Percentiles rank a stretch among this genome's conserved stretches.
Evolutionary conservation across 2,329 filamentous ascomycete species (phyloP).

Genomic region (Phyllosticta citriasiana): DNA sequence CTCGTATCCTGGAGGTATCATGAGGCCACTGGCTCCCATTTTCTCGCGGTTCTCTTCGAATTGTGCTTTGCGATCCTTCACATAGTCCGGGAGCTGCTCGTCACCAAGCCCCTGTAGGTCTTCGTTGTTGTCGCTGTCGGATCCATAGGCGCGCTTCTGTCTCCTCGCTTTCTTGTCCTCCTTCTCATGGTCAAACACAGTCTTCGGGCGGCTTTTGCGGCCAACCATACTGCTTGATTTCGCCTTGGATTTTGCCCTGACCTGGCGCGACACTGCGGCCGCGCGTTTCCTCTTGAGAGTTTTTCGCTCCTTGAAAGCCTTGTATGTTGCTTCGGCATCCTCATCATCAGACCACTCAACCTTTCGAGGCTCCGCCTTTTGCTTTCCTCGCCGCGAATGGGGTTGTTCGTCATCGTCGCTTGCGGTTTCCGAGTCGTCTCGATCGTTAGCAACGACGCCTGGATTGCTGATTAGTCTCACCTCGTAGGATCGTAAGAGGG

Average conservation of each 20-base stretch:
- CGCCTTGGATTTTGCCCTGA: constrained; percentile 30
- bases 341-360: constrained; percentile 41
- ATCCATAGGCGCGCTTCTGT: not conserved
- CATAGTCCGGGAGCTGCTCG: constrained; percentile 59
- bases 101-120: constrained; percentile 42
- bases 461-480: not conserved
- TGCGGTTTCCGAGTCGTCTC: not conserved
- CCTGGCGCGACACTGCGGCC: constrained; percentile 30
- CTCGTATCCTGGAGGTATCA: constrained; percentile 66
- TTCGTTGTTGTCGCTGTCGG: constrained; percentile 21
- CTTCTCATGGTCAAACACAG: not conserved
- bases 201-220: constrained; percentile 19
- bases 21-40: constrained; percentile 59
- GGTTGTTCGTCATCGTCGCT: not conserved
- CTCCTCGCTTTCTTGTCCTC: constrained; percentile 11
- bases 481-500: not conserved
- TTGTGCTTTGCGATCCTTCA: constrained; percentile 54
- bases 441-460: not conserved
- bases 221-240: constrained; percentile 31
- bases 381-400: not conserved
- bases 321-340: constrained; percentile 45
- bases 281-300: constrained; percentile 44
- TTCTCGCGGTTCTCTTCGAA: constrained; percentile 55
- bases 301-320: constrained; percentile 53
- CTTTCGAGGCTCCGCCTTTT: constrained; percentile 2